Evolutionary conservation across 108 stramenopile genomes (phyloP), one percentile per base, ranked within the genome.

Genomic region (Nitzschia inconspicua): DNA sequence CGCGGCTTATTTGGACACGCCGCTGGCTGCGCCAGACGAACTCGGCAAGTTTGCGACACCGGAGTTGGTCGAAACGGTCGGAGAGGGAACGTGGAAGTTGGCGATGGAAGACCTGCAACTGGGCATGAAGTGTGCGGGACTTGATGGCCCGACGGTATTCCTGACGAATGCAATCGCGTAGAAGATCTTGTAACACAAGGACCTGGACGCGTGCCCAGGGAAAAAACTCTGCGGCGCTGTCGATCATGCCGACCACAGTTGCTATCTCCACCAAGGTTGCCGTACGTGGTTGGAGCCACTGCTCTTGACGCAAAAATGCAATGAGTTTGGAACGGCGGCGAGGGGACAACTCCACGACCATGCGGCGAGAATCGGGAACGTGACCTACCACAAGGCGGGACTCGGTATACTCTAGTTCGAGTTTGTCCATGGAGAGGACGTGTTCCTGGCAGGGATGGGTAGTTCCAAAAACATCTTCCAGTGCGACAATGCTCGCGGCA

Each of bases 161-260:
- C n/a, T 14, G 11, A 14, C 14, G 14, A 11, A 39, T 11, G 11
- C n/a, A 11, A 11, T 39, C 37, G 11, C 37, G 11, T 39, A 39
- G 14, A n/a, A 39, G 37, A n/a, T 39, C n/a, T 14, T 39, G 37
- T 37, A 50, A 59, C 29, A 78, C 75, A 78, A 52, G 79, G 35
- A 78, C 79, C 51, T 18, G 47, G 22, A 37, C 39, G 7, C 40
- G 75, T 14, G 37, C 37, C 37, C 37, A 39, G n/a, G 37, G 37
- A 39, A 14, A 14, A 39, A 14, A 39, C n/a, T 39, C 37, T 39
- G 37, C 37, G 11, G 37, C 37, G 11, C 14, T 14, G 37, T 14
- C 37, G n/a, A 39, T 39, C n/a, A 39, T 14, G n/a, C 37, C 37
- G 14, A 39, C 11, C 14, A 39, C 37, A n/a, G 37, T 39, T 11